Percentiles rank a stretch among this genome's conserved stretches.
Conservation (phyloP, 148 eudicot species). For the Selenicereus undatus region DNA sequence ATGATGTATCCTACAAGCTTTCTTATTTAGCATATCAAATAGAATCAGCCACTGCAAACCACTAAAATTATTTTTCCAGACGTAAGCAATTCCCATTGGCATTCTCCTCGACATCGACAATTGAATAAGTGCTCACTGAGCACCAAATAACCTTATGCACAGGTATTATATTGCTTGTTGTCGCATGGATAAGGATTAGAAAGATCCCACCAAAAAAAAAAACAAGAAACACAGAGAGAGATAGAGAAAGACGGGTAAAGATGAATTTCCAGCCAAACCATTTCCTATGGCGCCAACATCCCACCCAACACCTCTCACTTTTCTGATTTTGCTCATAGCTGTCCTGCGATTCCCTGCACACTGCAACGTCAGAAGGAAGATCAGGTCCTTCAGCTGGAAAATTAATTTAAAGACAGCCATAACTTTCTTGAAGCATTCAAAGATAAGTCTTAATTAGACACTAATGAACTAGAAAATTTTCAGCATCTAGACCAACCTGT, state of each 20-base stretch:
- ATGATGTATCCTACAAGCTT: neutral
- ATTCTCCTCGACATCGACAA: neutral
- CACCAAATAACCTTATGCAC: neutral
- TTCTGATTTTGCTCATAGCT: slow-evolving; percentile 81
- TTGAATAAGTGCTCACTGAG: neutral
- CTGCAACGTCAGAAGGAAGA: slow-evolving; percentile 26
- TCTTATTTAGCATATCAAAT: no score
- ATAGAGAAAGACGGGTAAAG: neutral
- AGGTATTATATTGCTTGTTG: neutral
- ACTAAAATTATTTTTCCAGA: no score
- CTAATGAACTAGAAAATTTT: neutral
- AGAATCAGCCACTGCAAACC: no score
- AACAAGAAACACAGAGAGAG: neutral
- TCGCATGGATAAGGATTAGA: no score
- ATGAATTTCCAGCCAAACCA: slow-evolving; percentile 42
- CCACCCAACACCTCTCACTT: slow-evolving; percentile 98
- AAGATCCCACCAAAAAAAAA: no score
- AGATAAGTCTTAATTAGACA: neutral
- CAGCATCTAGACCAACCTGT: slow-evolving; percentile 45
- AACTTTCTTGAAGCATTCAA: neutral
- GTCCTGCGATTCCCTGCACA: slow-evolving; percentile 99
- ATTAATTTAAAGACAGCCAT: neutral
- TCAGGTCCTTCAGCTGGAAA: neutral
- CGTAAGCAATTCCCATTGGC: no score
- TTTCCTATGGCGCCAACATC: slow-evolving; percentile 85